Conservation (phyloP, 805 yeast genomes). For the Lachancea thermotolerans region DNA sequence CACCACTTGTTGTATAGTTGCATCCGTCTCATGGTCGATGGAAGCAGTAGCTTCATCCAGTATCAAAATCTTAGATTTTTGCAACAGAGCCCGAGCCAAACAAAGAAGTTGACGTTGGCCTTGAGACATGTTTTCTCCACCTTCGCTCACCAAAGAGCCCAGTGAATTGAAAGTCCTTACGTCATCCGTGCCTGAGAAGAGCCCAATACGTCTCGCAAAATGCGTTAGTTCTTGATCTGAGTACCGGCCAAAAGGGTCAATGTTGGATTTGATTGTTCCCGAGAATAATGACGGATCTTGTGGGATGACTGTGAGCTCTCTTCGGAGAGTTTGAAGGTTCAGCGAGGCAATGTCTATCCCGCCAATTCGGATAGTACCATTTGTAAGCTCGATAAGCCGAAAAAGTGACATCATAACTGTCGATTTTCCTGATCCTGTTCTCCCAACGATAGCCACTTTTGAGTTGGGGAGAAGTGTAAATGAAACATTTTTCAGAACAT, state of each 20-base stretch:
- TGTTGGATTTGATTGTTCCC: constrained; percentile 66
- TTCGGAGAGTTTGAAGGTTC: constrained; percentile 63
- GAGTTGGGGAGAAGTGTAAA: constrained; percentile 71
- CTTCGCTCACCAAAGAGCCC: constrained; percentile 55
- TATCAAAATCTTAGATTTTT: constrained; percentile 64
- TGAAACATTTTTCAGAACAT: constrained; percentile 79
- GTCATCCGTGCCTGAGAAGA: constrained; percentile 52
- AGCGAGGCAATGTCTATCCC: constrained; percentile 65
- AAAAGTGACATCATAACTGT: constrained; percentile 93
- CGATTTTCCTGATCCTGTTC: constrained; percentile 98
- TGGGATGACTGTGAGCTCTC: constrained; percentile 75
- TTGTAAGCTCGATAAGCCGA: constrained; percentile 71
- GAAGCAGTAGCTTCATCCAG: constrained; percentile 86
- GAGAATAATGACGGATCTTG: constrained; percentile 81
- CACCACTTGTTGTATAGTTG: constrained; percentile 70
- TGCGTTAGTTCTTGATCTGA: constrained; percentile 58
- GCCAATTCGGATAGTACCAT: constrained; percentile 65
- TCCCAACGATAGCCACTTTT: constrained; percentile 92
- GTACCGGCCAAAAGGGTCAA: constrained; percentile 66
- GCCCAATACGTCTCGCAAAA: constrained; percentile 67
- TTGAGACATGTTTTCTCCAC: constrained; percentile 75
- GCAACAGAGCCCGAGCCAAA: constrained; percentile 65
- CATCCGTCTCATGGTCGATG: constrained; percentile 76
- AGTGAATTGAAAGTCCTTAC: constrained; percentile 62
- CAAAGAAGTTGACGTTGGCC: constrained; percentile 82